Percentiles rank a stretch among this genome's conserved stretches.
These are phyloP conservation scores for Naganishia antarctica DNA, from an alignment of 768 basidiomycete species.

Conservation along the genomic window DNA sequence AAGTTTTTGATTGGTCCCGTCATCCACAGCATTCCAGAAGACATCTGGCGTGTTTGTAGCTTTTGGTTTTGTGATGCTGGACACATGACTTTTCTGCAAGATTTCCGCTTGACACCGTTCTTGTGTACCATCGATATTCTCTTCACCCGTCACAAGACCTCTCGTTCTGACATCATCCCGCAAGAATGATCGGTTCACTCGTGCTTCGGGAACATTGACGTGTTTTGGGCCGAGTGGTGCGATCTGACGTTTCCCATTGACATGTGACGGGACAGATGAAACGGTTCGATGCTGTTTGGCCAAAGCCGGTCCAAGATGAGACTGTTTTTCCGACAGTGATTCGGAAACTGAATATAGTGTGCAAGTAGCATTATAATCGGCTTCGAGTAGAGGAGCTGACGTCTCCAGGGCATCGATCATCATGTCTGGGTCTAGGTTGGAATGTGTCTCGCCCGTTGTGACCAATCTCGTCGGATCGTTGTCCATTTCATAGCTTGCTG, in stretches of 20 bases:
- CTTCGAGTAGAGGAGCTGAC: neutral
- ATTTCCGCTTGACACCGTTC: neutral
- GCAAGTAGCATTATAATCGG: neutral
- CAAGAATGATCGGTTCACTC: neutral
- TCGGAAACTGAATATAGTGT: neutral
- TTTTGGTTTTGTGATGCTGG: slow-evolving; percentile 1
- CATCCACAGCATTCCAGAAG: slow-evolving; percentile 1
- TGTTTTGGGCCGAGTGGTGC: slow-evolving; percentile 13
- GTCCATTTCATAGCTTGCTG: slow-evolving; percentile 2
- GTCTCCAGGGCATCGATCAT: neutral
- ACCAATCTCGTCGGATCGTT: slow-evolving; percentile 2
- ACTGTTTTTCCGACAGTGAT: neutral
- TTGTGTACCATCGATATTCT: neutral
- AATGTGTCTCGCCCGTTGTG: neutral
- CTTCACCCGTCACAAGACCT: neutral
- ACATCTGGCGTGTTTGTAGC: neutral
- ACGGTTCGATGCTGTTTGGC: neutral
- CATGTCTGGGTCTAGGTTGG: neutral
- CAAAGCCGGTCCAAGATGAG: neutral
- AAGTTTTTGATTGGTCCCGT: neutral
- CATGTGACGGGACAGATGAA: slow-evolving; percentile 1
- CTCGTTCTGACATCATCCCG: neutral
- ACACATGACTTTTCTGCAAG: neutral
- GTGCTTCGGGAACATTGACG: slow-evolving; percentile 14
- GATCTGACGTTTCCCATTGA: neutral